Evolutionary conservation across 2,329 filamentous ascomycete species (phyloP), one percentile per base, ranked within the genome.

Genomic region (Microdochium nivale): DNA sequence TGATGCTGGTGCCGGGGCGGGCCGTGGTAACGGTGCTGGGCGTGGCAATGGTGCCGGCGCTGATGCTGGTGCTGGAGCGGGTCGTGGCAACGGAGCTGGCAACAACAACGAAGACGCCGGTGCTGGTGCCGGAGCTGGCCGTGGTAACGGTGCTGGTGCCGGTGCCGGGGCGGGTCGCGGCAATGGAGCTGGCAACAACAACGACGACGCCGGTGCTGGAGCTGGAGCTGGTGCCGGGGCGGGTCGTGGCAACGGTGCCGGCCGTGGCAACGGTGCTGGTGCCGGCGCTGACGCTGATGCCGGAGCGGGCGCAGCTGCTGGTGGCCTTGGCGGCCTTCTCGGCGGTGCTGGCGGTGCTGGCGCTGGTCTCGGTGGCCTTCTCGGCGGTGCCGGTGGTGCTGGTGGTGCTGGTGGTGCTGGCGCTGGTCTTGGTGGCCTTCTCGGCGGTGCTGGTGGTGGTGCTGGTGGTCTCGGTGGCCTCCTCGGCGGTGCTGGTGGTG

Each of bases 281-380:
- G 49, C 24, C 27, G 49, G 37, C 44, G 47, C 30, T 16, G 46
- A 24, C 46, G 46, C 46, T 30, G 46, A 5, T 30, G 9, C 52
- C 25, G 51, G 55, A 24, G 53, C 50, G 30, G 53, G 49, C 32
- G 49, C 21, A 24, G 53, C 40, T 52, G 48, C 50, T 30, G 49
- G 27, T 47, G 49, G 3, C 27, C 5, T 5, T 23, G 35, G 23
- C 24, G 46, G 46, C 7, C 16, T 10, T 21, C 23, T 3, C 19
- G 24, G 13, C 25, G 23, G 3, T 3, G 46, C 46, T n/a, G 46
- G 46, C 5, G 40, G 40, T 19, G 7, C 23, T 5, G 40, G 19
- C 16, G 40, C 9, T 19, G 7, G 21, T 44, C 10, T 44, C 40
- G 40, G 40, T 13, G 40, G 40, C 19, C 40, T 21, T 14, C 33